Percentiles rank a stretch among this genome's conserved stretches.
These are phyloP conservation scores for Pulveroboletus sp. DNA, from an alignment of 768 basidiomycete genomes.

Conservation along the genomic window DNA sequence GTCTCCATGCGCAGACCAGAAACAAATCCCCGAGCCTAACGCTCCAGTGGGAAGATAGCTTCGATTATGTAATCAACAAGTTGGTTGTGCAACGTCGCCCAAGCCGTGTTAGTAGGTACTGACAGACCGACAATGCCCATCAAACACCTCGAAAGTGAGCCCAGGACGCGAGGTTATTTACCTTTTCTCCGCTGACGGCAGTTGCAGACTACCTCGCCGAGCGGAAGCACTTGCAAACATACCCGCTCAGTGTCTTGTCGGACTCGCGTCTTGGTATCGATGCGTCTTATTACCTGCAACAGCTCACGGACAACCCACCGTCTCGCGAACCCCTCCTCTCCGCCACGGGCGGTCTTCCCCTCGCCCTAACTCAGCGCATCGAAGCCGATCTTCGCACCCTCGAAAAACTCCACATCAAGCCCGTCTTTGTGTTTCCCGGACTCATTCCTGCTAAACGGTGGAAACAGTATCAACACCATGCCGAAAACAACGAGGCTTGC, in stretches of 20 bases:
- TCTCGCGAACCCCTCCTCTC: constrained; percentile 89
- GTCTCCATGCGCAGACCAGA: too few species aligned
- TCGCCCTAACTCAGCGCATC: constrained; percentile 82
- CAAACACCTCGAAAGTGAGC: constrained; percentile 78
- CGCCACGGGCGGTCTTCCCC: constrained; percentile 91
- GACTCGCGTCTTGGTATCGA: constrained; percentile 97
- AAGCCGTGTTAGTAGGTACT: too few species aligned
- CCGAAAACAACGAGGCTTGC: constrained; percentile 62
- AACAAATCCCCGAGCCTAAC: too few species aligned
- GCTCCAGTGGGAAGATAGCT: constrained; percentile 4
- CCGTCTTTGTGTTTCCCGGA: constrained; percentile 97
- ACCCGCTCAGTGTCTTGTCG: constrained; percentile 74
- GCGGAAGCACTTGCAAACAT: constrained; percentile 83
- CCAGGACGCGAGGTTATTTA: neutral
- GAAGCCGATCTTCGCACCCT: constrained; percentile 88
- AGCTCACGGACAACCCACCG: constrained; percentile 68
- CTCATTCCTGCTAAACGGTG: constrained; percentile 72
- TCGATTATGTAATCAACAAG: constrained; percentile 28
- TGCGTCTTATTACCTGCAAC: constrained; percentile 83
- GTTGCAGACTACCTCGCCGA: constrained; percentile 72
- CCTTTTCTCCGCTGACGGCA: neutral
- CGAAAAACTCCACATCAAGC: constrained; percentile 91
- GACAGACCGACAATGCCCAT: constrained; percentile 65
- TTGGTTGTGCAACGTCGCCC: constrained; percentile 22
- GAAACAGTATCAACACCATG: constrained; percentile 51